These are phyloP conservation scores for Puya raimondii DNA, from an alignment of 176 grass and related monocot species.

Conservation along the genomic window DNA sequence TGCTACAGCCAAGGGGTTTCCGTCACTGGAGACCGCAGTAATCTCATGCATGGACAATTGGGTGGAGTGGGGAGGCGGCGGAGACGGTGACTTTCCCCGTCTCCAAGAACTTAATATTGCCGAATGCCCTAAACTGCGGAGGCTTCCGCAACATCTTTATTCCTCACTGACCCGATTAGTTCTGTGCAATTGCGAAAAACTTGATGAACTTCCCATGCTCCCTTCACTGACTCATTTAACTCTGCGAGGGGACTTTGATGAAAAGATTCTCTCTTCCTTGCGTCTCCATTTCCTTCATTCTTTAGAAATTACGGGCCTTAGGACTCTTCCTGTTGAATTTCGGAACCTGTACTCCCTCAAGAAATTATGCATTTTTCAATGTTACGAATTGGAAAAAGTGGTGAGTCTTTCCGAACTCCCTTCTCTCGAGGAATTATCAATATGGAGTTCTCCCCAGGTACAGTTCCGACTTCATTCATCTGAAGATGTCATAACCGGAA, in stretches of 20 bases:
- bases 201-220: neutral
- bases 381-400: no score
- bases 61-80: constrained; percentile 20
- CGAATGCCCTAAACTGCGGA: constrained; percentile 17
- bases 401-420: no score
- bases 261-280: constrained; percentile 8
- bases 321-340: constrained; percentile 21
- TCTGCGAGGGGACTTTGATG: constrained; percentile 7
- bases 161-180: constrained; percentile 10
- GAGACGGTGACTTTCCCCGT: constrained; percentile 14
- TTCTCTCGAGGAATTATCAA: no score
- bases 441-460: no score
- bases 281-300: constrained; percentile 8
- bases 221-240: constrained; percentile 14
- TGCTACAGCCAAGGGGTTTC: neutral
- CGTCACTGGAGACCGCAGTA: constrained; percentile 18
- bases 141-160: constrained; percentile 13
- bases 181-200: constrained; percentile 19
- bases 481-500: no score
- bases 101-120: constrained; percentile 21
- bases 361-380: constrained; percentile 3
- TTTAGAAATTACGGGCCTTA: constrained; percentile 26
- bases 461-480: no score
- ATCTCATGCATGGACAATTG: constrained; percentile 35
- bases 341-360: constrained; percentile 7